Base-by-base conservation (phyloP, 441 rosid genomes). In the Gossypium davidsonii region DNA sequence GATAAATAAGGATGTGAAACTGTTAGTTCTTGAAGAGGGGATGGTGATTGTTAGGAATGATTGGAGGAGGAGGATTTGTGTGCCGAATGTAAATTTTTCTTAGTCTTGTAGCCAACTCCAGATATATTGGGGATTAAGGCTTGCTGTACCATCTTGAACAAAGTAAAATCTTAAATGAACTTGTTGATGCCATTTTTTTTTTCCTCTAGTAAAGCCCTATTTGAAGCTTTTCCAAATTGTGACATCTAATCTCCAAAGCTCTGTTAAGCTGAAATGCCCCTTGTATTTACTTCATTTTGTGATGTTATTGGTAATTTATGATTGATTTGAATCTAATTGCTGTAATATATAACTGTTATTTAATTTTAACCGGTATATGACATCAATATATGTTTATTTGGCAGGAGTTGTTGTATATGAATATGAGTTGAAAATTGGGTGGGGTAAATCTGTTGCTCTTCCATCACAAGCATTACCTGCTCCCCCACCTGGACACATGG, bases 401-500 rank as follows among this genome's bases (percentile, higher is more conserved):
- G 56, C 87, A 93, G 99, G 98, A 74, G 91, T 96, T 57, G 83
- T 96, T 67, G 98, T 96, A 21, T 96, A 93, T 74, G 99, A 96
- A 77, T 92, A 91, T 73, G 99, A 92, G 79, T 80, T 96, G 83
- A 96, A 96, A 79, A 92, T 96, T 73, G 99, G 99, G 56, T 96
- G 99, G 99, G 99, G 99, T 65, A 96, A 96, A 80, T 93, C 99
- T 74, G 99, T 93, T 72, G 97, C 98, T 81, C 96, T 96, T 75
- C 99, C 99, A 70, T 91, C 98, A 56, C 99, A 96, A 83, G 98
- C 98, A 12, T 81, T 93, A 52, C 99, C 99, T 49, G 99, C 99
- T 80, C 98, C 99, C 11, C 99, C 98, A 21, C 98, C 99, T 23
- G 98, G 98, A 67, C 99, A 96, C 0, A 96, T 96, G 99, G 98